Evolutionary conservation across 2,329 filamentous ascomycete species (phyloP).

Genomic region (Sphaceloma murrayae): DNA sequence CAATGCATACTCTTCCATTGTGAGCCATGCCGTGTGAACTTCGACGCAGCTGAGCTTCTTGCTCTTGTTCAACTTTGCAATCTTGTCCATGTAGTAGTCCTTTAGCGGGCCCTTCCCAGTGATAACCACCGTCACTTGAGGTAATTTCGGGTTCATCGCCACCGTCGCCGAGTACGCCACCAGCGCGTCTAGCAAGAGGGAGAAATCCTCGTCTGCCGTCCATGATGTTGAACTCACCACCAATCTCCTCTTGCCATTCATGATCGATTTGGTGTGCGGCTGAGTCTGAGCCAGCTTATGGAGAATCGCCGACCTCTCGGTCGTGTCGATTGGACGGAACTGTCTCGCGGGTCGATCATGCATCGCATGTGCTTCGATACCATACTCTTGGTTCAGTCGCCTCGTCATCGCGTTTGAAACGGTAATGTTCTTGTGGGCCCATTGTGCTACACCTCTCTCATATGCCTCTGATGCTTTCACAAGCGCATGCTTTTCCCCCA

Average conservation of each 20-base stretch:
- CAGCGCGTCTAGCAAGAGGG: conserved; percentile 72
- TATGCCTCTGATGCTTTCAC: conserved; percentile 68
- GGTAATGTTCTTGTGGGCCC: conserved; percentile 66
- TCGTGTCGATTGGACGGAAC: conserved; percentile 59
- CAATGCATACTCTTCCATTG: conserved; percentile 70
- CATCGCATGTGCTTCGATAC: conserved; percentile 54
- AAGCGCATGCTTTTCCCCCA: conserved; percentile 58
- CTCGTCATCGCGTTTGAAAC: conserved; percentile 83
- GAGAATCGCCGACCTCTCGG: conserved; percentile 51
- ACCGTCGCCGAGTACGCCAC: conserved; percentile 56
- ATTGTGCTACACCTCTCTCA: conserved; percentile 60
- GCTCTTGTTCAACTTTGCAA: conserved; percentile 50
- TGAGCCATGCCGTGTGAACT: conserved; percentile 76
- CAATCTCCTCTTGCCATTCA: conserved; percentile 46
- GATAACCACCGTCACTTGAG: conserved; percentile 74
- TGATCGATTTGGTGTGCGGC: conserved; percentile 43
- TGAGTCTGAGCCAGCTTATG: conserved; percentile 54
- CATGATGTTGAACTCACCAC: conserved; percentile 92
- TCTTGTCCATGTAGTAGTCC: conserved; percentile 58
- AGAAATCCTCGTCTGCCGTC: conserved; percentile 95
- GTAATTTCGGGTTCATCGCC: conserved; percentile 40
- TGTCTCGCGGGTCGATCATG: conserved; percentile 79
- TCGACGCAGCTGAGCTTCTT: conserved; percentile 60
- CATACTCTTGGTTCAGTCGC: conserved; percentile 59
- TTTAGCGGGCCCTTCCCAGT: conserved; percentile 89